These are phyloP conservation scores for Entomortierella parvispora DNA, from an alignment of 192 early-diverging fungal genomes.

Conservation along the genomic window DNA sequence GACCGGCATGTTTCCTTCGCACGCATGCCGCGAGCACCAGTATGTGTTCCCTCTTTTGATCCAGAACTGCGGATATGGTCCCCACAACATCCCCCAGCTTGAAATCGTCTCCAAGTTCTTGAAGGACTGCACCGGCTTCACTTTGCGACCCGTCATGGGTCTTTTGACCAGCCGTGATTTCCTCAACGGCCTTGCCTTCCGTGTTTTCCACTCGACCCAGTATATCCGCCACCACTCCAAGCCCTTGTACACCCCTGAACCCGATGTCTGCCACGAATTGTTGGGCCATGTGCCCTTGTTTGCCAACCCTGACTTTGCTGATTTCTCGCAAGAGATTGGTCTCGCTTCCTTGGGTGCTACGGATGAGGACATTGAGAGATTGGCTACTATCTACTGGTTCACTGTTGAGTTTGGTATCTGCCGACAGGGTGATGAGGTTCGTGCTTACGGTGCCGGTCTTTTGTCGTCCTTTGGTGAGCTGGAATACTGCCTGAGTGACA, in stretches of 20 bases:
- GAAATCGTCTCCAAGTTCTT: slow-evolving; percentile 90
- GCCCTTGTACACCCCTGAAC: slow-evolving; percentile 94
- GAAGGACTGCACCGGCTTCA: slow-evolving; percentile 95
- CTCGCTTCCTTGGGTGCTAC: slow-evolving; percentile 91
- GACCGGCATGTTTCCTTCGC: slow-evolving; percentile 76
- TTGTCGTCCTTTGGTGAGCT: slow-evolving; percentile 96
- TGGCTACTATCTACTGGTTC: slow-evolving; percentile 94
- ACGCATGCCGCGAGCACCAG: slow-evolving; percentile 94
- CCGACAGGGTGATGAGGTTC: slow-evolving; percentile 73
- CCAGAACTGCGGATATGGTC: slow-evolving; percentile 90
- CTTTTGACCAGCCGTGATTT: slow-evolving; percentile 93
- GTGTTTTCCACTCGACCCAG: slow-evolving; percentile 97
- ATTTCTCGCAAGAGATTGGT: slow-evolving; percentile 94
- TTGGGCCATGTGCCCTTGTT: slow-evolving; percentile 89
- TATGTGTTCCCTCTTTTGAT: slow-evolving; percentile 89
- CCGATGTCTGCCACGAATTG: slow-evolving; percentile 96
- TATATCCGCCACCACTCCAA: slow-evolving; percentile 95
- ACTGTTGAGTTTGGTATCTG: slow-evolving; percentile 96
- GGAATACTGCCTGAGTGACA: slow-evolving; percentile 84
- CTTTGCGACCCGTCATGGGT: slow-evolving; percentile 94
- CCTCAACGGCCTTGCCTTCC: slow-evolving; percentile 95
- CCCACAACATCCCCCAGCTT: slow-evolving; percentile 90
- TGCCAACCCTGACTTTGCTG: slow-evolving; percentile 90
- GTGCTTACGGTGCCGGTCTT: slow-evolving; percentile 93
- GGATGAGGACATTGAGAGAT: slow-evolving; percentile 90